Evolutionary conservation across 148 eudicot species (phyloP), one percentile per base, ranked within the genome.

Genomic region (Rhododendron griersonianum): DNA sequence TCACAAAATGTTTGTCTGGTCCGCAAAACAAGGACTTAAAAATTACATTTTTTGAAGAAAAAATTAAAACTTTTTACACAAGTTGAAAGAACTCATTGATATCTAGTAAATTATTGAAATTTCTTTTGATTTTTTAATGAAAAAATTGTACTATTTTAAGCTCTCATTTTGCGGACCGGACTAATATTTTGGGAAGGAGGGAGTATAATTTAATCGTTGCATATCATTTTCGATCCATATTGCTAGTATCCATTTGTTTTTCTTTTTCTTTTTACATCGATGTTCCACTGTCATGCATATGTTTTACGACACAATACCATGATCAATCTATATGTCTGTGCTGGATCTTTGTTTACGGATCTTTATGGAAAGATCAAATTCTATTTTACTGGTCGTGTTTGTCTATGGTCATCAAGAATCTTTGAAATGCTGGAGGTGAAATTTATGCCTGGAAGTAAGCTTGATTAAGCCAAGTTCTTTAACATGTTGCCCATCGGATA

Each of bases 261-360:
- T 8, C 25, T 41, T 51, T 73, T 33, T 4, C 11, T 3, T 23
- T 7, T 41, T 19, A 35, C 33, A 44, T 67, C 71, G 44, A 37
- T 13, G 74, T 84, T 28, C 71, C 25, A 71, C 23, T 79, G 25
- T 37, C 47, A 23, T 84, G 18, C 84, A 41, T 41, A n/a, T 53
- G 75, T 50, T 81, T 48, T 57, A 44, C 30, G 7, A 33, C 73
- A 16, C 30, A 13, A 65, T 81, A 35, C 69, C 69, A 81, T 81
- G 25, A 83, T 47, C 35, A 87, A 33, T 85, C 86, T 39, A 37
- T 55, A 80, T 51, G 28, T 69, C 37, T 88, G 15, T 67, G 69
- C 90, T 87, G 25, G n/a, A 71, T 73, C 47, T 47, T 71, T 30
- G n/a, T 1, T 10, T 47, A 21, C 45, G 11, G 83, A 28, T 65